Base-by-base conservation (phyloP, 306 rosid genomes). In the Dryas alaskensis region DNA sequence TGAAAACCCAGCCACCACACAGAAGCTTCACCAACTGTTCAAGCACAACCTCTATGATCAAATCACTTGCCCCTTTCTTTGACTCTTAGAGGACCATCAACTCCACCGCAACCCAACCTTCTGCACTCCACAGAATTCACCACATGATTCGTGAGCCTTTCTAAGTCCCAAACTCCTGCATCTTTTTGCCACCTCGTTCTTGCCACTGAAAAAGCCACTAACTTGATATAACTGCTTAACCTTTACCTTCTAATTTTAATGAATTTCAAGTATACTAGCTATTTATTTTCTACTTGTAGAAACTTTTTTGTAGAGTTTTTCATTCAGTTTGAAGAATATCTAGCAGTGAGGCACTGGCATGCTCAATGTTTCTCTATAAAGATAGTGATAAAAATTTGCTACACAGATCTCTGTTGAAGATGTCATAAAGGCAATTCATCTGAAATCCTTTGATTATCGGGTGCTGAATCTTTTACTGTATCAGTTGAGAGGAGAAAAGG, bases 381-480 rank as follows among this genome's bases (percentile, higher is more conserved):
- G 37, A 57, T 70, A 78, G 61, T 83, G 73, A 76, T 47, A 6
- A 61, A 69, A 64, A 70, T 76, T 49, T 81, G 69, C 72, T 80
- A 19, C 42, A 44, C 84, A 93, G 98, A 80, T 91, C 76, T 84
- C 65, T 62, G 79, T 89, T 82, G 96, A 89, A 78, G 92, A 93
- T 82, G 98, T 88, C 71, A 77, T 85, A 79, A 90, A 69, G 84
- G 92, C 97, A 76, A 74, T 88, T 75, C 90, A 84, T 85, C 86
- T 91, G 52, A 93, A 91, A 80, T 89, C 98, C 65, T 93, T 88
- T 79, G 98, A 93, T 85, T 93, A 91, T 64, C 90, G 96, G 46
- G 92, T 93, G 80, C 59, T 93, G 79, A 91, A 89, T 84, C 97
- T 93, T 82, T 97, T 93, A 68, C 92, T 93, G 64, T 91, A 93